Conservation (phyloP, 257 asterid species). For the Nicotiana obtusifolia region DNA sequence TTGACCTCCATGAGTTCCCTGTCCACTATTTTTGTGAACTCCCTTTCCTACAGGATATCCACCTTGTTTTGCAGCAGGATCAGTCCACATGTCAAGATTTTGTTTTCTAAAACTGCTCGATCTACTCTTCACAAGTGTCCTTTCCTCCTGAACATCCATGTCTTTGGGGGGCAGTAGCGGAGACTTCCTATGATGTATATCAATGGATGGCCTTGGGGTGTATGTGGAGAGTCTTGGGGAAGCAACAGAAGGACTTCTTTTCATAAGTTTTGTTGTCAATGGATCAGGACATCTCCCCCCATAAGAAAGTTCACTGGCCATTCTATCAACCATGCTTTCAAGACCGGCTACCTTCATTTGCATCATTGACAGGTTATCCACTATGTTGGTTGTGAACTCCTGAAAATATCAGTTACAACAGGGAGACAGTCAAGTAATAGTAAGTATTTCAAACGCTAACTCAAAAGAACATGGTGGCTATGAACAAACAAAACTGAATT, state of each 20-base stretch:
- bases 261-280: conserved; percentile 38
- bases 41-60: conserved; percentile 42
- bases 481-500: background rate
- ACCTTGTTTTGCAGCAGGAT: conserved; percentile 39
- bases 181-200: conserved; percentile 41
- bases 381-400: conserved; percentile 56
- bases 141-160: conserved; percentile 44
- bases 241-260: conserved; percentile 48
- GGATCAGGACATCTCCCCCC: conserved; percentile 50
- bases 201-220: conserved; percentile 77
- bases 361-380: conserved; percentile 70
- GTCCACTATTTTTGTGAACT: conserved; percentile 24
- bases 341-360: conserved; percentile 82
- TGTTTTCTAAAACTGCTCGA: conserved; percentile 41
- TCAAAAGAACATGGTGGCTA: background rate
- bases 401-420: conserved; percentile 23
- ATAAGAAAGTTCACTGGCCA: conserved; percentile 55
- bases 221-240: conserved; percentile 71
- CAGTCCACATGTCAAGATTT: conserved; percentile 50
- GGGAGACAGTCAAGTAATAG: background rate
- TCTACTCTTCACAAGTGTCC: conserved; percentile 42
- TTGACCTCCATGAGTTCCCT: conserved; percentile 41
- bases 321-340: conserved; percentile 63
- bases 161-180: conserved; percentile 38
- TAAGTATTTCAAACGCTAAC: background rate